Evolutionary conservation across 2,329 filamentous ascomycete genomes (phyloP).

Genomic region (Chlorencoelia australis): DNA sequence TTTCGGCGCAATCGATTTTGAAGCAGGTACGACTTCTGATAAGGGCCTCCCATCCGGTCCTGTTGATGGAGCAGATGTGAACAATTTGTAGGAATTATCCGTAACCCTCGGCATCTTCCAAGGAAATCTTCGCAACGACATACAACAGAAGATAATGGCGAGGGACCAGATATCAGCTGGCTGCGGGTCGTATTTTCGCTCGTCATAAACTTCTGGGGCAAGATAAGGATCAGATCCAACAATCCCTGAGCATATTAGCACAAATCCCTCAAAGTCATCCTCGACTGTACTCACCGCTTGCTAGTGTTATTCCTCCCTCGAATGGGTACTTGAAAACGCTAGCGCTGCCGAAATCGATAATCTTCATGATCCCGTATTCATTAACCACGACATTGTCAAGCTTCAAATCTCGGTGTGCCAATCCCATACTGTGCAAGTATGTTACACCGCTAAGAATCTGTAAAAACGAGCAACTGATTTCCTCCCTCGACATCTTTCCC

Average conservation of each 20-base stretch:
- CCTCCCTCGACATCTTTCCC: constrained; percentile 87
- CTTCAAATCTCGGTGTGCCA: constrained; percentile 92
- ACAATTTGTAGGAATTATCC: constrained; percentile 92
- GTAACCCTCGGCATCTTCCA: constrained; percentile 91
- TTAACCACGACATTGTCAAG: constrained; percentile 97
- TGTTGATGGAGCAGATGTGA: constrained; percentile 74
- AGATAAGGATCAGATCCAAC: constrained; percentile 89
- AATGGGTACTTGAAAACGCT: constrained; percentile 97
- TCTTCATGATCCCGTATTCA: constrained; percentile 95
- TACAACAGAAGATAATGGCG: constrained; percentile 98
- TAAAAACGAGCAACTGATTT: constrained; percentile 82
- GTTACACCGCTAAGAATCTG: constrained; percentile 92
- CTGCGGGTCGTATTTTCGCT: constrained; percentile 85
- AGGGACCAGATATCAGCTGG: constrained; percentile 96
- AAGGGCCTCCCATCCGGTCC: constrained; percentile 35
- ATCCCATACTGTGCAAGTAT: constrained; percentile 88
- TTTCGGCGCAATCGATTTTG: constrained; percentile 5
- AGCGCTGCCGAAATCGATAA: constrained; percentile 97
- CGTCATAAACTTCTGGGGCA: constrained; percentile 91
- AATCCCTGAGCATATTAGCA: constrained; percentile 42
- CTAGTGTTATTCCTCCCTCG: constrained; percentile 74
- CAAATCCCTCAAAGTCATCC: not conserved
- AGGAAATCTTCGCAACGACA: constrained; percentile 88
- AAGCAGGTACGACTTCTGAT: constrained; percentile 9
- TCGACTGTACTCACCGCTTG: constrained; percentile 55